Evolutionary conservation across 257 asterid genomes (phyloP).

Genomic region (Mitragyna speciosa): DNA sequence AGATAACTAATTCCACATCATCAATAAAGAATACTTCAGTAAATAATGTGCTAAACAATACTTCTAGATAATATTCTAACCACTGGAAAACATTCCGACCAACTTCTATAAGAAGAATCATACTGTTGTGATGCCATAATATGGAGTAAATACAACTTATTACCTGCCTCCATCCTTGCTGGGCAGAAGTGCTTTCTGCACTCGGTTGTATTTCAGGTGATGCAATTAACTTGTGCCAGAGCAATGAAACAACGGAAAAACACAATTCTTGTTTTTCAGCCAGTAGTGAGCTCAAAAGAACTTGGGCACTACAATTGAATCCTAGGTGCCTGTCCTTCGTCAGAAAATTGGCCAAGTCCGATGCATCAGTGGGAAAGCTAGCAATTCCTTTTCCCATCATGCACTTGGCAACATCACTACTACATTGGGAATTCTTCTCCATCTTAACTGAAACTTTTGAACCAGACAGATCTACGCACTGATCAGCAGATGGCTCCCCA

Average conservation of each 20-base stretch:
- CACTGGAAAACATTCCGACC: no score
- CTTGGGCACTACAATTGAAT: constrained; percentile 73
- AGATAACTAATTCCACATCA: background rate
- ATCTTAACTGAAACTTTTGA: constrained; percentile 37
- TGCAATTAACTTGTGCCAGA: constrained; percentile 95
- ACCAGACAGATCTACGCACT: constrained; percentile 39
- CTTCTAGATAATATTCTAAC: background rate
- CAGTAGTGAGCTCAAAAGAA: constrained; percentile 76
- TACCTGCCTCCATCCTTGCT: constrained; percentile 99
- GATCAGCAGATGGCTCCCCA: constrained; percentile 45
- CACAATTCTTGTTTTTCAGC: constrained; percentile 87
- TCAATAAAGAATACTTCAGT: no score
- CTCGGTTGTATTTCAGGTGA: constrained; percentile 93
- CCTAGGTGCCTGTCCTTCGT: constrained; percentile 92
- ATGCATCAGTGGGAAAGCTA: constrained; percentile 74
- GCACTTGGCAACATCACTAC: constrained; percentile 41
- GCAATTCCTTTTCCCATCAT: constrained; percentile 56
- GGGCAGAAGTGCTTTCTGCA: constrained; percentile 97
- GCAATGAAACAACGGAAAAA: constrained; percentile 91
- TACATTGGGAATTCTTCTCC: constrained; percentile 37
- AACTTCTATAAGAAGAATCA: no score
- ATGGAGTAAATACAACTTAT: no score
- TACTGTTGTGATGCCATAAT: no score
- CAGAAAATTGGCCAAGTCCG: constrained; percentile 90
- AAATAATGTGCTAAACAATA: background rate